Percentiles rank a stretch among this genome's conserved stretches.
Evolutionary conservation across 2,329 filamentous ascomycete species (phyloP).

Genomic region (Boeremia lycopersici): DNA sequence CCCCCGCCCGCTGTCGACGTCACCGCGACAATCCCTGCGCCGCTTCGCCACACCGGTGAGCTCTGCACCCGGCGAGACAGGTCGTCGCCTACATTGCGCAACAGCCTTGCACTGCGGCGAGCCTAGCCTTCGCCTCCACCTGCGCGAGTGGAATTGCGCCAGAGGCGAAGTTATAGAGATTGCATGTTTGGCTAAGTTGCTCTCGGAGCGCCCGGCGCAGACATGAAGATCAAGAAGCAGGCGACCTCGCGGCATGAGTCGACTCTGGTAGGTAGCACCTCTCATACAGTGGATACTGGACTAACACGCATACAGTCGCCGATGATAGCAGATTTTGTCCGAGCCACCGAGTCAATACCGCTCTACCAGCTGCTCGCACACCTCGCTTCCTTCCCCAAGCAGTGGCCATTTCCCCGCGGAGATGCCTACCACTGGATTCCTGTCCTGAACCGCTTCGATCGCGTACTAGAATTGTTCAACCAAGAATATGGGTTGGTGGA

Average conservation of each 20-base stretch:
- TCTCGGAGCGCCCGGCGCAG: slow-evolving; percentile 46
- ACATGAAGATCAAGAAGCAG: slow-evolving; percentile 63
- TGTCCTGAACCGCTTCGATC: slow-evolving; percentile 90
- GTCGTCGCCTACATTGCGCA: neutral
- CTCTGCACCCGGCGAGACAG: neutral
- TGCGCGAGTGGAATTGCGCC: neutral
- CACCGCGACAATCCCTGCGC: neutral
- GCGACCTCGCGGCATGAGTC: slow-evolving; percentile 60
- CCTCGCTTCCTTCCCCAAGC: slow-evolving; percentile 79
- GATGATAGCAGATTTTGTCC: slow-evolving; percentile 82
- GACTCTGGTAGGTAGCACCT: slow-evolving; percentile 51
- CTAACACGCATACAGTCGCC: slow-evolving; percentile 68
- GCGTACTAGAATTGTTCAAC: slow-evolving; percentile 81
- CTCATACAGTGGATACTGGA: neutral
- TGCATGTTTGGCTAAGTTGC: slow-evolving; percentile 44
- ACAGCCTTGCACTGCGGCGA: slow-evolving; percentile 1
- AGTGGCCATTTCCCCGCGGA: slow-evolving; percentile 94
- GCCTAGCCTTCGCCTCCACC: neutral
- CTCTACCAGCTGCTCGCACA: slow-evolving; percentile 78
- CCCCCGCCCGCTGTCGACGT: neutral
- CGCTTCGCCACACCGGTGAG: neutral
- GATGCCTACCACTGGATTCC: slow-evolving; percentile 99
- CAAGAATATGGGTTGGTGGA: slow-evolving; percentile 78
- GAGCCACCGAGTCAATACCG: slow-evolving; percentile 69
- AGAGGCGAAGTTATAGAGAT: slow-evolving; percentile 15